phyloP scores from a whole-genome alignment of 2,329 filamentous ascomycete species.

The Botrytis byssoidea region DNA sequence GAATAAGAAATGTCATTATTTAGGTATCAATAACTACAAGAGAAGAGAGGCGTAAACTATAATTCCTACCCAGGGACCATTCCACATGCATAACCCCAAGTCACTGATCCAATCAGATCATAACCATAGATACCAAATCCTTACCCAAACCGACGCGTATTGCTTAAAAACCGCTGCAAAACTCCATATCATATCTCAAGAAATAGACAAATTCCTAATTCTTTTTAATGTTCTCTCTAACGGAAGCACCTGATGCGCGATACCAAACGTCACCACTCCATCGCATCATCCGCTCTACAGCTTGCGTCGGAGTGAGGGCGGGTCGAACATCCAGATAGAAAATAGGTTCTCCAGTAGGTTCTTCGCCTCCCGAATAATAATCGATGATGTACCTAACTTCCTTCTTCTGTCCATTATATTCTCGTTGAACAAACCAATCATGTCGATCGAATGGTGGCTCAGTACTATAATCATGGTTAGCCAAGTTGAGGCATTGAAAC shows the following conservation, averaged over 20 bases:
- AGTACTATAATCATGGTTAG: constrained; percentile 49
- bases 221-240: constrained; percentile 31
- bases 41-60: constrained; percentile 23
- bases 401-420: constrained; percentile 61
- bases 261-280: constrained; percentile 97
- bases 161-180: constrained; percentile 12
- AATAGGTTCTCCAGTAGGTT: constrained; percentile 79
- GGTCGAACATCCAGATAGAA: constrained; percentile 95
- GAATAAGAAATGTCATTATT: constrained; percentile 46
- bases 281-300: constrained; percentile 77
- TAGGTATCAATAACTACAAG: constrained; percentile 24
- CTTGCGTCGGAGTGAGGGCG: constrained; percentile 76
- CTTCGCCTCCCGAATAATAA: constrained; percentile 80
- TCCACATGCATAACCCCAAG: background rate
- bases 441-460: constrained; percentile 93
- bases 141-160: background rate
- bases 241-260: constrained; percentile 36
- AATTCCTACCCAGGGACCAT: background rate
- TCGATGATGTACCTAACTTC: constrained; percentile 95
- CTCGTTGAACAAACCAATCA: constrained; percentile 89
- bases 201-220: constrained; percentile 21
- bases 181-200: constrained; percentile 14
- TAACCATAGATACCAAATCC: constrained; percentile 6
- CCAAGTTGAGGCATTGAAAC: constrained; percentile 14
- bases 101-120: background rate